These are phyloP conservation scores for Fusarium sp. DNA, from an alignment of 2,329 filamentous ascomycete species.

Conservation along the genomic window DNA sequence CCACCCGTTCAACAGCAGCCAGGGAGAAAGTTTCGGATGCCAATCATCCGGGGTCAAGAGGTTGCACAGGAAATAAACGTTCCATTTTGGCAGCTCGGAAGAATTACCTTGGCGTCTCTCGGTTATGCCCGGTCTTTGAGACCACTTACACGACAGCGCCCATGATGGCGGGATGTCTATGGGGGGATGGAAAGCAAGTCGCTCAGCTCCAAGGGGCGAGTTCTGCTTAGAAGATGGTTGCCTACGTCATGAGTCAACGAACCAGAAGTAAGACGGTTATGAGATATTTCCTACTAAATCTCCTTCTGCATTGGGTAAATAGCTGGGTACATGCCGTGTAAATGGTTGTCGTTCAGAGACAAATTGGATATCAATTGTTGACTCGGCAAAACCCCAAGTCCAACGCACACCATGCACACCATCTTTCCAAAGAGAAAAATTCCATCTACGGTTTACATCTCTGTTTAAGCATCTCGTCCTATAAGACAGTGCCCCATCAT, in stretches of 20 bases:
- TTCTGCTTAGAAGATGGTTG: constrained; percentile 26
- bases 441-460: constrained; percentile 35
- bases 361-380: constrained; percentile 25
- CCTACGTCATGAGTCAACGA: constrained; percentile 29
- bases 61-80: constrained; percentile 23
- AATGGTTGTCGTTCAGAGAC: constrained; percentile 14
- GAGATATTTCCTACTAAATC: constrained; percentile 13
- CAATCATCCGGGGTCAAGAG: constrained; percentile 8
- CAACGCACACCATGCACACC: constrained; percentile 38
- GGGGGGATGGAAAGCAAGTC: neutral
- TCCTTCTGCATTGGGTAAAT: constrained; percentile 35
- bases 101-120: constrained; percentile 36
- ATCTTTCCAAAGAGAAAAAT: constrained; percentile 27
- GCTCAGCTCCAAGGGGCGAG: constrained; percentile 6
- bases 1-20: constrained; percentile 5
- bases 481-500: constrained; percentile 62
- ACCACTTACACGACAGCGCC: constrained; percentile 35
- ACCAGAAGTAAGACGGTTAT: constrained; percentile 19
- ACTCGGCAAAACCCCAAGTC: constrained; percentile 23
- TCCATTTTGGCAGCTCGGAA: constrained; percentile 32
- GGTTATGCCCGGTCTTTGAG: constrained; percentile 35
- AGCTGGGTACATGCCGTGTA: constrained; percentile 15
- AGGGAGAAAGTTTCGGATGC: neutral
- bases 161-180: constrained; percentile 8
- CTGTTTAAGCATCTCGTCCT: constrained; percentile 49